A percentile compares a stretch with the other conserved stretches of the same genome.
Conservation (phyloP, 2,329 filamentous ascomycete species). For the Beauveria sp. region DNA sequence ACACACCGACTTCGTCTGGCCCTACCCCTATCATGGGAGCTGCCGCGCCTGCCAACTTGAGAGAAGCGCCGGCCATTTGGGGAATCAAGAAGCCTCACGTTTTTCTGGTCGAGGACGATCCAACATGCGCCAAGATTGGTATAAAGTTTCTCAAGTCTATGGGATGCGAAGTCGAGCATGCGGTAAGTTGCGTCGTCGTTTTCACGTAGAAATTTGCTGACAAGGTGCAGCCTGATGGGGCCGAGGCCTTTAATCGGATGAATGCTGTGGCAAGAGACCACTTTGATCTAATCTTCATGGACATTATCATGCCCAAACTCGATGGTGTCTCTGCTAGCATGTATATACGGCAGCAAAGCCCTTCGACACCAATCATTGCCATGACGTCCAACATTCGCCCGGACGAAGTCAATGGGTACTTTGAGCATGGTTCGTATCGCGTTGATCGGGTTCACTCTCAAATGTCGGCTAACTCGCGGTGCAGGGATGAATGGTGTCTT, state of each 20-base stretch:
- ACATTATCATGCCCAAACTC: slow-evolving; percentile 94
- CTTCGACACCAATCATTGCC: slow-evolving; percentile 80
- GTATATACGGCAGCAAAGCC: slow-evolving; percentile 81
- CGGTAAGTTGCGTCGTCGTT: slow-evolving; percentile 39
- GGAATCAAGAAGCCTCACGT: slow-evolving; percentile 65
- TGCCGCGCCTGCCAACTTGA: slow-evolving; percentile 20
- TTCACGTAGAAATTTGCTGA: neutral
- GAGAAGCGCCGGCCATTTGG: slow-evolving; percentile 43
- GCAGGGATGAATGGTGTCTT: slow-evolving; percentile 97
- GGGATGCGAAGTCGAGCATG: slow-evolving; percentile 60
- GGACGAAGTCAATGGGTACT: slow-evolving; percentile 95
- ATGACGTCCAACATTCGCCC: slow-evolving; percentile 99
- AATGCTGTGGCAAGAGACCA: slow-evolving; percentile 38
- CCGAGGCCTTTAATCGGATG: slow-evolving; percentile 86
- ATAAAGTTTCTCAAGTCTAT: slow-evolving; percentile 59
- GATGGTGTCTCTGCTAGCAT: slow-evolving; percentile 93
- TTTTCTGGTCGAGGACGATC: slow-evolving; percentile 79
- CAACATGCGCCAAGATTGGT: slow-evolving; percentile 59
- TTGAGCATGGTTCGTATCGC: slow-evolving; percentile 71
- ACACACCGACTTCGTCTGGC: slow-evolving; percentile 10
- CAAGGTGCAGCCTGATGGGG: slow-evolving; percentile 53
- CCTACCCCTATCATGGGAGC: slow-evolving; percentile 10
- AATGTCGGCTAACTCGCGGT: slow-evolving; percentile 9
- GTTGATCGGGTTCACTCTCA: neutral
- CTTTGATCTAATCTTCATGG: slow-evolving; percentile 72